phyloP scores from a whole-genome alignment of 495 filamentous ascomycete species.

The Penicillium egyptiacum region DNA sequence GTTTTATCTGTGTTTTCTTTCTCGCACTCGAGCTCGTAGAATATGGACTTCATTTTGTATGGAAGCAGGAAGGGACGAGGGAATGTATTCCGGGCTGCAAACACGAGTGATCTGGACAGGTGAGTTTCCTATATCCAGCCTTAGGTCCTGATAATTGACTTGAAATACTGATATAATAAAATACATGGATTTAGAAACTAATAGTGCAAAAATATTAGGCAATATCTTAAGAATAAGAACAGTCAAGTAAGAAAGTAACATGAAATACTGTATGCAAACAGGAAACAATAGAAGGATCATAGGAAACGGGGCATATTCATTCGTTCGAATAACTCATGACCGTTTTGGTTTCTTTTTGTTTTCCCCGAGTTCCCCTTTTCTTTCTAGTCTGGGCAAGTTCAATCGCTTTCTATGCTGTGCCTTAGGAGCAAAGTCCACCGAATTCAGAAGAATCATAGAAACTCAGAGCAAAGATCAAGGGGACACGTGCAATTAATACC shows the following conservation, averaged over 20 bases:
- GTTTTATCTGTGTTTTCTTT: too few species aligned
- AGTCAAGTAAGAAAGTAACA: conserved; percentile 25
- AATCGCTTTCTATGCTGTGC: conserved; percentile 5
- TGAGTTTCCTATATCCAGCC: too few species aligned
- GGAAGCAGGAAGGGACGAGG: too few species aligned
- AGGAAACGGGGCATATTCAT: conserved; percentile 32
- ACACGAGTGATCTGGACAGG: too few species aligned
- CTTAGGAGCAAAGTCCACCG: conserved; percentile 2
- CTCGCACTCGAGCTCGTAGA: too few species aligned
- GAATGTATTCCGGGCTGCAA: too few species aligned
- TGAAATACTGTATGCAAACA: conserved; percentile 18
- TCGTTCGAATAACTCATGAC: conserved; percentile 36
- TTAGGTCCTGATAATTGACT: too few species aligned
- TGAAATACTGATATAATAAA: too few species aligned
- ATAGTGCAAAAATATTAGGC: conserved; percentile 20
- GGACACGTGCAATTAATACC: conserved; percentile 18
- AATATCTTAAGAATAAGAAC: conserved; percentile 24
- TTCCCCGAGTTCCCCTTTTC: conserved; percentile 10
- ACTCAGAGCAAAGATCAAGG: conserved; percentile 21
- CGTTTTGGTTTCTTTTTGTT: conserved; percentile 15
- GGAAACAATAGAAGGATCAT: conserved; percentile 15
- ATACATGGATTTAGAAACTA: too few species aligned
- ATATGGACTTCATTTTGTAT: too few species aligned
- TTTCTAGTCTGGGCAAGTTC: conserved; percentile 1
- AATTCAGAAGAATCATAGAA: conserved; percentile 9